These are phyloP conservation scores for Colletotrichum trifolii DNA, from an alignment of 2,329 filamentous ascomycete species.

Conservation along the genomic window DNA sequence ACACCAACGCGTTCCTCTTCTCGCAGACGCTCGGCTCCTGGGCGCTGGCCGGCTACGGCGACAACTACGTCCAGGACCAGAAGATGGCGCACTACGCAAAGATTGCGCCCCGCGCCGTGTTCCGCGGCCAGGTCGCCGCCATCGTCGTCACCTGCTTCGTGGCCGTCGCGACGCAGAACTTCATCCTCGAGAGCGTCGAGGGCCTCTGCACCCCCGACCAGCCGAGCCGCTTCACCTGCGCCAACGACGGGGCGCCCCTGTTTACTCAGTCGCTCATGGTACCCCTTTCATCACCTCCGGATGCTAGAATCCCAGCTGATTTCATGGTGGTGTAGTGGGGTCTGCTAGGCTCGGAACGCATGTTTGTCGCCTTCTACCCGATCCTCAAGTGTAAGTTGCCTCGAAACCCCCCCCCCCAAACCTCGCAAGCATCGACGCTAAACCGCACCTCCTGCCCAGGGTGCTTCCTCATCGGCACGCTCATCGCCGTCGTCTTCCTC, in stretches of 20 bases:
- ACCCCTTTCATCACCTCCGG: constrained; percentile 36
- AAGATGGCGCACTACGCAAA: constrained; percentile 50
- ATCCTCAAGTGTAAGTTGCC: constrained; percentile 48
- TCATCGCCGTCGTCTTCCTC: constrained; percentile 50
- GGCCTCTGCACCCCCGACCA: constrained; percentile 45
- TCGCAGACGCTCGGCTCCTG: constrained; percentile 33
- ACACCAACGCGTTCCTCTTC: constrained; percentile 45
- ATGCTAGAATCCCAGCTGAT: constrained; percentile 37
- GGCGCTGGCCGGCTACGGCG: constrained; percentile 55
- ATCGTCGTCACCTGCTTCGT: constrained; percentile 54
- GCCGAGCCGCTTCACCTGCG: constrained; percentile 48
- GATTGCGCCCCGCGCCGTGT: constrained; percentile 48
- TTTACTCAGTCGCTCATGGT: constrained; percentile 41
- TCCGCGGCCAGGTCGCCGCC: constrained; percentile 55
- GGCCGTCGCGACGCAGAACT: constrained; percentile 53
- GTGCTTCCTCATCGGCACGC: constrained; percentile 56
- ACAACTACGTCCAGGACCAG: constrained; percentile 50
- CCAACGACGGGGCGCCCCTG: constrained; percentile 44
- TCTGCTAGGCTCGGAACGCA: constrained; percentile 43
- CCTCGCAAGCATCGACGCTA: not conserved
- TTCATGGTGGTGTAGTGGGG: constrained; percentile 42
- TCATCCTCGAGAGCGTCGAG: constrained; percentile 52
- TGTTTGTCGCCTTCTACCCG: constrained; percentile 56
- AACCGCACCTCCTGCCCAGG: constrained; percentile 20
- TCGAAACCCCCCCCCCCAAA: not conserved